These are phyloP conservation scores for Spongispora temasekensis DNA, from an alignment of 1,284 basidiomycete species.

Conservation along the genomic window DNA sequence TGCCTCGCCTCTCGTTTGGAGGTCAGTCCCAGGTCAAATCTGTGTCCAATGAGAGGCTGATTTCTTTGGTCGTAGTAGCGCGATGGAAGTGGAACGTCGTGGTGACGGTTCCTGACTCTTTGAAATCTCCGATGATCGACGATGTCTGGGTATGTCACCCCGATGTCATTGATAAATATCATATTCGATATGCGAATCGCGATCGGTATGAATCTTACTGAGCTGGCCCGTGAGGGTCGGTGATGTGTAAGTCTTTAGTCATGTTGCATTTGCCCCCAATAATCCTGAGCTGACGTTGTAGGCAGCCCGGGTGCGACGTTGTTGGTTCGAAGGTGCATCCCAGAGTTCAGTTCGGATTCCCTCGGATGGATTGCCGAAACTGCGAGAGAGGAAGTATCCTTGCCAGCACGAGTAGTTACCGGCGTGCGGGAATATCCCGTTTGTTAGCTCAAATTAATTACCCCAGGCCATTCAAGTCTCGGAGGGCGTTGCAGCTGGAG, in stretches of 20 bases:
- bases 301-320: slow-evolving; percentile 17
- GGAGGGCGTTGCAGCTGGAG: slow-evolving; percentile 15
- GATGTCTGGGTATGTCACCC: slow-evolving; percentile 2
- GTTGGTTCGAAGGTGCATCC: slow-evolving; percentile 11
- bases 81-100: slow-evolving; percentile 18
- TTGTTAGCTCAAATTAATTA: slow-evolving; percentile 37
- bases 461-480: slow-evolving; percentile 36
- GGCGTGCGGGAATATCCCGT: slow-evolving; percentile 31
- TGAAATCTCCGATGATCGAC: slow-evolving; percentile 22
- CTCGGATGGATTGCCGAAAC: neutral
- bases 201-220: slow-evolving; percentile 11
- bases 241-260: slow-evolving; percentile 18
- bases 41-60: too few relatives aligned
- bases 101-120: slow-evolving; percentile 12
- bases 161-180: neutral
- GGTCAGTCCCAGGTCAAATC: neutral
- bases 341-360: neutral
- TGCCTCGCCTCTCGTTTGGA: slow-evolving; percentile 7
- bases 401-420: slow-evolving; percentile 19
- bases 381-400: slow-evolving; percentile 7
- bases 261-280: neutral
- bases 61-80: slow-evolving; percentile 8
- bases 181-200: neutral
- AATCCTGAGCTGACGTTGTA: slow-evolving; percentile 4
- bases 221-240: slow-evolving; percentile 28